Evolutionary conservation across 495 filamentous ascomycete species (phyloP).

Genomic region (Parmelia sp.): DNA sequence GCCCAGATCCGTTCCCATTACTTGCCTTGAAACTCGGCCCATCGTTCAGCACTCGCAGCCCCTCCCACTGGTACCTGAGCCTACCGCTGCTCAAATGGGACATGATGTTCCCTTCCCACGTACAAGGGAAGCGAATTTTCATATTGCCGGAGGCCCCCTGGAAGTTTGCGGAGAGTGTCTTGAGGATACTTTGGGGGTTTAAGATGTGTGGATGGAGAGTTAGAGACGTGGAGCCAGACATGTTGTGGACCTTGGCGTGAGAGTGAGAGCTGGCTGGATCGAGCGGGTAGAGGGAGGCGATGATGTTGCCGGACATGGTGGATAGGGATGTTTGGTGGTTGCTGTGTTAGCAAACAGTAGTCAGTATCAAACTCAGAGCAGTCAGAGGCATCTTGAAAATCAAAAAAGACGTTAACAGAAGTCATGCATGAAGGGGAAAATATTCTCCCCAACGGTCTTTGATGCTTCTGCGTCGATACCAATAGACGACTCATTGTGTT

Average conservation of each 20-base stretch:
- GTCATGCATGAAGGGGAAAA: too few relatives aligned
- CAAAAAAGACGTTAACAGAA: too few relatives aligned
- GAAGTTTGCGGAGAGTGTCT: background rate
- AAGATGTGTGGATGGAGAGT: background rate
- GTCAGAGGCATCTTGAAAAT: too few relatives aligned
- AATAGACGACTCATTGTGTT: too few relatives aligned
- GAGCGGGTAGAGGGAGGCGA: background rate
- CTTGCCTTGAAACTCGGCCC: background rate
- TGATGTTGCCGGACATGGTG: background rate
- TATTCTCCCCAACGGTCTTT: too few relatives aligned
- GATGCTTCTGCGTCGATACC: too few relatives aligned
- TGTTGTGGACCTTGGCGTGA: background rate
- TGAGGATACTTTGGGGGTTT: background rate
- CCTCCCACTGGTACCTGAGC: background rate
- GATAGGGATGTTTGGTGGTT: background rate
- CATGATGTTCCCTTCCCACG: background rate
- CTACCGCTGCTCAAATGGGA: background rate
- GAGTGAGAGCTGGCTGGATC: background rate
- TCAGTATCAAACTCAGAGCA: too few relatives aligned
- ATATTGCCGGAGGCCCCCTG: background rate
- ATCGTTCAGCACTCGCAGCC: background rate
- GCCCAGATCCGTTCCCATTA: background rate
- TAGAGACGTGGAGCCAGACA: background rate
- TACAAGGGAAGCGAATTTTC: background rate
- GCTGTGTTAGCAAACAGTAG: background rate